Base-by-base conservation (phyloP, 1,139 yeast species). In the Hemisphaericaspora subhashii region DNA sequence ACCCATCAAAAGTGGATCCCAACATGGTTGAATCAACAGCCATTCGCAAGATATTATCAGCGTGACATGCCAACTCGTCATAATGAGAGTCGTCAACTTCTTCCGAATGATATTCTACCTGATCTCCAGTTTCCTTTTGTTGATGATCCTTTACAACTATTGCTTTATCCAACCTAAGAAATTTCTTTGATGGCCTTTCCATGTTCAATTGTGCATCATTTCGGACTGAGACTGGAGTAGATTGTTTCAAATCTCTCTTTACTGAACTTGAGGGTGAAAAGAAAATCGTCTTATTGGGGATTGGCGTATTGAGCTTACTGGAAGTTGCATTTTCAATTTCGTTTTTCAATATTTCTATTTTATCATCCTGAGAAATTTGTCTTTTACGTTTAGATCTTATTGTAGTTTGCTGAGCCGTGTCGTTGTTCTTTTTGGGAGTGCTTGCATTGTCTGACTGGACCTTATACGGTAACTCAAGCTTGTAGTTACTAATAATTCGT, bases 1-100 rank as follows among this genome's bases (percentile, higher is more conserved):
- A 62, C 24, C 52, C 53, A 43, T 61, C 63, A 36, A 58, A 62
- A 8, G 67, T 60, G 0, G 75, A 68, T 1, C 74, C 74, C 38
- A 71, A 55, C 70, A 72, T 66, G 2, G 77, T 72, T 17, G 76
- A 64, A 42, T 72, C 77, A 33, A 72, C 71, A 1, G 77, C 77
- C 77, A 72, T 69, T 25, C 73, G 58, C 63, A 72, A 58, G 42
- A 72, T 72, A 37, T 68, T 68, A 38, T 69, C 72, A 2, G 77
- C 77, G 46, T 72, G 77, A 42, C 77, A 72, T 9, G 77, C 77
- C 46, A 72, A 62, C 29, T 65, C 64, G 45, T 72, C 77, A 35
- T 58, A 60, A 30, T 61, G 67, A 1, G 62, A 55, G 14, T 55
- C 59, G 18, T 58, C 66, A 5, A 34, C 50, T 3, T 46, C 50